Conservation (phyloP, 495 filamentous ascomycete species). For the Hyphodiscus hymeniophilus region DNA sequence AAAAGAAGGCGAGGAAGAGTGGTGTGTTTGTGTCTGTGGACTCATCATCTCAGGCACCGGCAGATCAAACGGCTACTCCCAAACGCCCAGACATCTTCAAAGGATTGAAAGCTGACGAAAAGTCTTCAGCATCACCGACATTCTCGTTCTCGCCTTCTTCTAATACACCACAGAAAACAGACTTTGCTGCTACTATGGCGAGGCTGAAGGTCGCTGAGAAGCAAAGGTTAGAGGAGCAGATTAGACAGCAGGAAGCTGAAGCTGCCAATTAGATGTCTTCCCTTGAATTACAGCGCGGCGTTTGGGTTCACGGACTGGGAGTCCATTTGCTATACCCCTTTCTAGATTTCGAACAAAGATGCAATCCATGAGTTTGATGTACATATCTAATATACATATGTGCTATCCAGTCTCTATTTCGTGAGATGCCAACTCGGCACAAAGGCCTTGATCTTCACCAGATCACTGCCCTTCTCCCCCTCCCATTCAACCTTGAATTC, state of each 20-base stretch:
- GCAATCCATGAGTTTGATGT: not conserved
- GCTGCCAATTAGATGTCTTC: not conserved
- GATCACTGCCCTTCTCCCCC: conserved; percentile 21
- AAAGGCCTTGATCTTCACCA: conserved; percentile 71
- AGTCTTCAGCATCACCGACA: conserved; percentile 25
- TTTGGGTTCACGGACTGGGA: conserved; percentile 8
- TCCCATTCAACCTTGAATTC: conserved; percentile 37
- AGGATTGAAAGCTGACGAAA: conserved; percentile 26
- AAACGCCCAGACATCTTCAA: conserved; percentile 25
- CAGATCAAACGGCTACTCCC: conserved; percentile 18
- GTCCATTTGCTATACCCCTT: conserved; percentile 17
- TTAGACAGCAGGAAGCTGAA: conserved; percentile 20
- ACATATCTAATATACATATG: conserved; percentile 1
- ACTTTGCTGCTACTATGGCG: conserved; percentile 22
- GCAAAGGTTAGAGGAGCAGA: conserved; percentile 25
- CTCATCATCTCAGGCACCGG: conserved; percentile 11
- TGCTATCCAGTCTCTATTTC: conserved; percentile 2
- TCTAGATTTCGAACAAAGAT: not conserved
- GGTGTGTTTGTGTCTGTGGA: conserved; percentile 19
- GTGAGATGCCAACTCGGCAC: conserved; percentile 64
- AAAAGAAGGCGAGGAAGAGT: conserved; percentile 25
- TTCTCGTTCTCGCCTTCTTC: conserved; percentile 24
- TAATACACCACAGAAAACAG: conserved; percentile 18
- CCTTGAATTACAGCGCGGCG: conserved; percentile 16
- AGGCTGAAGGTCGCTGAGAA: conserved; percentile 25